Base-by-base conservation (phyloP, 768 basidiomycete genomes). In the Neoboletus brunneissimus region DNA sequence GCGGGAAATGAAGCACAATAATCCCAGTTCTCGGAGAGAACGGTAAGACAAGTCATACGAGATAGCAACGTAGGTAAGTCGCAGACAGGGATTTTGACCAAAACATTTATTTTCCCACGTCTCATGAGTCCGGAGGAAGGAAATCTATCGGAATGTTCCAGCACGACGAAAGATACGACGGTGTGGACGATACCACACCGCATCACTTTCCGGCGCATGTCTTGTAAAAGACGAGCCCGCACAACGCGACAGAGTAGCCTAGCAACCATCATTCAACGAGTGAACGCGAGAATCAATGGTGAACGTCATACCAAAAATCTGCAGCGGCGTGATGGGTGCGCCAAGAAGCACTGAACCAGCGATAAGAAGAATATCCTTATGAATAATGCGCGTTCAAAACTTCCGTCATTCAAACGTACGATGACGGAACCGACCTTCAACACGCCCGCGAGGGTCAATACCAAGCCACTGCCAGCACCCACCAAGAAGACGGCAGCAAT, bases 401-500 rank as follows among this genome's bases (percentile, higher is more conserved):
- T 34, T 13, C 35, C n/a, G 20, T 34, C 29, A 15, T 12, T 27
- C 15, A 20, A 16, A 50, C 0, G 13, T 27, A 20, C 22, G 27
- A 51, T 9, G 32, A 27, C 1, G 16, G 27, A 43, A 69, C 77
- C 41, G 64, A 88, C 87, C 81, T 95, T 95, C 75, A 94, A 87
- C 25, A 98, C 94, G 16, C 95, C 95, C 3, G 95, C 94, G 5
- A 98, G 81, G 3, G 95, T 98, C 61, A 98, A 77, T 20, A 97
- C 84, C 56, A 98, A 78, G 2, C 94, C 93, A 48, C 88, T 89
- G 16, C 88, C 94, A 0, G 86, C 89, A 42, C 93, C 83, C 34
- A 97, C 93, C 64, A 98, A 79, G 77, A 95, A 98, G 20, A 98
- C 95, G 11, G 95, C 94, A 1, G 95, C 91, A 40, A 97, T 80